phyloP scores from a whole-genome alignment of 768 basidiomycete genomes.

The Tricholoma bakamatsutake region DNA sequence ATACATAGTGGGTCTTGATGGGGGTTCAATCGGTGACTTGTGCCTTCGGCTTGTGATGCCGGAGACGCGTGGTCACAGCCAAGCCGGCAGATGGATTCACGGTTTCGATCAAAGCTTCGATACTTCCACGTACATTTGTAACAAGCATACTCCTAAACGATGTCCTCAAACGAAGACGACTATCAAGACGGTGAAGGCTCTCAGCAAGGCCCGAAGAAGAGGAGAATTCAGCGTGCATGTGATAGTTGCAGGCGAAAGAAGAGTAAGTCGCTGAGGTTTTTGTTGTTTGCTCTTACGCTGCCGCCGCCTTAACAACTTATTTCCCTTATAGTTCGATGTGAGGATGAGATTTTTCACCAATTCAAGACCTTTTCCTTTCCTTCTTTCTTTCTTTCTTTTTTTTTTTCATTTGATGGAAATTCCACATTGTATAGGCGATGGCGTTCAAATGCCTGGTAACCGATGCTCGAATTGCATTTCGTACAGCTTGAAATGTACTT shows the following conservation, averaged over 20 bases:
- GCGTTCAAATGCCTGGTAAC: constrained; percentile 61
- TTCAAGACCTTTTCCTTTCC: neutral
- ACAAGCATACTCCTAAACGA: constrained; percentile 15
- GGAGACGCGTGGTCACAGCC: too few relatives aligned
- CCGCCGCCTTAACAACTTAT: neutral
- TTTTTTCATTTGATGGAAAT: too few relatives aligned
- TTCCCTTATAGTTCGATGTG: constrained; percentile 53
- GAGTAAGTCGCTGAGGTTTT: constrained; percentile 36
- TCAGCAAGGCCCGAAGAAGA: constrained; percentile 49
- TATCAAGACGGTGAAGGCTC: constrained; percentile 38
- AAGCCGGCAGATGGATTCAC: too few relatives aligned
- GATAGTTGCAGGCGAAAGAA: constrained; percentile 84
- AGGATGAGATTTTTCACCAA: constrained; percentile 16
- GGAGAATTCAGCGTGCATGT: constrained; percentile 73
- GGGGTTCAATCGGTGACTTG: too few relatives aligned
- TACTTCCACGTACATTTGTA: too few relatives aligned
- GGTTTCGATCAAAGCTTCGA: too few relatives aligned
- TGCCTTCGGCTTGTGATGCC: too few relatives aligned
- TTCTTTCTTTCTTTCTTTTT: too few relatives aligned
- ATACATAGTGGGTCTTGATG: too few relatives aligned
- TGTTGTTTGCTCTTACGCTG: constrained; percentile 4
- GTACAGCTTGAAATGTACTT: constrained; percentile 60
- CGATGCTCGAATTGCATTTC: constrained; percentile 64
- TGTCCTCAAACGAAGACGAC: constrained; percentile 69
- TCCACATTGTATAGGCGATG: constrained; percentile 46